A percentile compares a stretch with the other conserved stretches of the same genome.
phyloP scores from a whole-genome alignment of 352 stramenopile species.

The Globisporangium irregulare region DNA sequence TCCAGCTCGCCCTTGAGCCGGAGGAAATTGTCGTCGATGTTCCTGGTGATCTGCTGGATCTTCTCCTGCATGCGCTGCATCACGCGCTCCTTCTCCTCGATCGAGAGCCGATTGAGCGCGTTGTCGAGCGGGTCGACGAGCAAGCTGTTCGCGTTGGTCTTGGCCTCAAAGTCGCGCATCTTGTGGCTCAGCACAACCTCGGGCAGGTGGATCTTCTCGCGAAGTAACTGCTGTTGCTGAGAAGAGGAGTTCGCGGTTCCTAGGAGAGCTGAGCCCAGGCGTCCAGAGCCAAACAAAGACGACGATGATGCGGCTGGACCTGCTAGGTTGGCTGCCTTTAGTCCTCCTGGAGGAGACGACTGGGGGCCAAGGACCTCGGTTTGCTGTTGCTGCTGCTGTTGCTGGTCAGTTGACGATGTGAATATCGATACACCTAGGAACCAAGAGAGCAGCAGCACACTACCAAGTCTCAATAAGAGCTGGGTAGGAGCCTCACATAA shows the following conservation, averaged over 20 bases:
- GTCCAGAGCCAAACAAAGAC: not conserved
- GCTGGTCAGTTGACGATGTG: conserved; percentile 21
- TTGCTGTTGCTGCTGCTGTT: conserved; percentile 12
- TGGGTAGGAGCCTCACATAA: not conserved
- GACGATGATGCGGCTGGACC: not conserved
- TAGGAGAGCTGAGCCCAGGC: not conserved
- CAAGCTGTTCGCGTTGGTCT: conserved; percentile 45
- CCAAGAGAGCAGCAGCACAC: not conserved
- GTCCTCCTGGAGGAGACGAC: not conserved
- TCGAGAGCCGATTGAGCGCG: conserved; percentile 44
- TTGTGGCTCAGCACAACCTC: conserved; percentile 77
- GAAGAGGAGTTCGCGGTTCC: not conserved
- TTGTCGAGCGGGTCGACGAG: conserved; percentile 58
- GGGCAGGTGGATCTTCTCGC: conserved; percentile 52
- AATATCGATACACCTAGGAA: conserved; percentile 55
- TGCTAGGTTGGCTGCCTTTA: not conserved
- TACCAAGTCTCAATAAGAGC: not conserved
- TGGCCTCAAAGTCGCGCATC: conserved; percentile 76
- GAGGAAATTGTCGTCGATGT: conserved; percentile 57
- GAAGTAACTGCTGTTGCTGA: not conserved
- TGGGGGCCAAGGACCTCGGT: not conserved
- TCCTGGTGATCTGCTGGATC: conserved; percentile 52
- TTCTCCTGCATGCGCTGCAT: conserved; percentile 70
- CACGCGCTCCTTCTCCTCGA: conserved; percentile 74
- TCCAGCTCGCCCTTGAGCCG: conserved; percentile 51